Base-by-base conservation (phyloP, 176 grass and related monocot species). In the Aegilops sharonensis region DNA sequence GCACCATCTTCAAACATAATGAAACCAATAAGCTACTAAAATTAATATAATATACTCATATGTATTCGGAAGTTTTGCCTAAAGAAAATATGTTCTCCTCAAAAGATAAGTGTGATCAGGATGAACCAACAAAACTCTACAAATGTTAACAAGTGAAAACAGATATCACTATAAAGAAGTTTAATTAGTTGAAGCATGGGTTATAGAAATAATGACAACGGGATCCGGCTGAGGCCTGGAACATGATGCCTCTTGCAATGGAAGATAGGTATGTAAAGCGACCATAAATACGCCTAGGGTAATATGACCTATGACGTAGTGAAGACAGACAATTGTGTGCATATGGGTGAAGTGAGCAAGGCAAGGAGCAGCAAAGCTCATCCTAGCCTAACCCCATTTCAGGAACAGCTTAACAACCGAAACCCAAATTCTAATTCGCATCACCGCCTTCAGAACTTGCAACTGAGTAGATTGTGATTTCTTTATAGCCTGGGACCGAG, bases 121-220 rank as follows among this genome's bases (percentile, higher is more conserved):
- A 37, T 73, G 25, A 48, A 52, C 6, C 5, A 74, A 39, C 1
- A 88, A 34, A 30, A 4, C 13, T 59, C 20, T 30, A 52, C 13
- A 68, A 77, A 88, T 59, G 72, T 36, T 73, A 45, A 21, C n/a
- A 63, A 43, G 31, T 67, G 17, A 30, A 52, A 75, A 50, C 27
- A 30, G 8, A 56, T 42, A 20, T 56, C 56, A 59, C 3, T 7
- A n/a, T 59, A 59, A 59, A 56, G 52, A 45, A 30, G 2, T 74
- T 74, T 47, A 31, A 47, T 42, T 45, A 80, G 8, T 80, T 80
- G 3, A 23, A 17, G 59, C 60, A 80, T 5, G 27, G 59, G 17
- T 45, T 18, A 29, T 5, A 39, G 15, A 83, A 70, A 88, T 40
- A 18, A 63, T 17, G 12, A 25, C 20, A 78, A 31, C 8, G 42